Evolutionary conservation across 129 eudicot genomes (phyloP).

Genomic region (Helianthus tuberosus): DNA sequence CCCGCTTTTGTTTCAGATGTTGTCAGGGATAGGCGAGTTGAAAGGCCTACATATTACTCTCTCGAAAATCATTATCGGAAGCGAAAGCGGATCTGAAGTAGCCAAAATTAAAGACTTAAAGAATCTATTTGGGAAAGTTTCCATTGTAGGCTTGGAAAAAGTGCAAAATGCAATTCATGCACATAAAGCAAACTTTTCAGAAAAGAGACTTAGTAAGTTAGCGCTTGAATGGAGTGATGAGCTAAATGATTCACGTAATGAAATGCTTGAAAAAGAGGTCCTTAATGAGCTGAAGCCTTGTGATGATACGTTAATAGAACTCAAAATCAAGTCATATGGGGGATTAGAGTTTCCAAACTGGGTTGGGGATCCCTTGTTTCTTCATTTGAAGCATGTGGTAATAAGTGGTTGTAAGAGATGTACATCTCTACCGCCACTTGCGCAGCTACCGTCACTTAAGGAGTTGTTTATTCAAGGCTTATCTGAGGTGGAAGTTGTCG

Average conservation of each 20-base stretch:
- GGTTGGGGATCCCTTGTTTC: background rate
- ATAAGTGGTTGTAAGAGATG: background rate
- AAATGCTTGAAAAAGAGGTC: background rate
- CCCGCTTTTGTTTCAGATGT: background rate
- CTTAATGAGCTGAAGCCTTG: background rate
- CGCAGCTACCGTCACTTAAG: background rate
- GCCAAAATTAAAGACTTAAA: background rate
- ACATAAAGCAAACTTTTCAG: background rate
- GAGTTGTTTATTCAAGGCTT: background rate
- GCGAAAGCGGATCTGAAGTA: background rate
- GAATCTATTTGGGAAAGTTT: slow-evolving; percentile 3
- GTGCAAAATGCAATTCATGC: background rate
- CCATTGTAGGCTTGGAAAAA: slow-evolving; percentile 13
- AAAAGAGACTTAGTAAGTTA: background rate
- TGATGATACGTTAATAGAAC: background rate
- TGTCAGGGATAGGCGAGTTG: background rate
- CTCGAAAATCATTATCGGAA: background rate
- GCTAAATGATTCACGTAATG: background rate
- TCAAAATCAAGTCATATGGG: background rate
- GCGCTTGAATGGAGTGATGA: background rate
- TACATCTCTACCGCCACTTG: background rate
- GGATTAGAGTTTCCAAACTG: background rate
- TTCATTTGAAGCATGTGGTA: background rate
- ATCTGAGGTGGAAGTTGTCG: background rate
- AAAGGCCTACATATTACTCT: background rate